Evolutionary conservation across 1,284 basidiomycete genomes (phyloP).

Genomic region (Leccinum huronense): DNA sequence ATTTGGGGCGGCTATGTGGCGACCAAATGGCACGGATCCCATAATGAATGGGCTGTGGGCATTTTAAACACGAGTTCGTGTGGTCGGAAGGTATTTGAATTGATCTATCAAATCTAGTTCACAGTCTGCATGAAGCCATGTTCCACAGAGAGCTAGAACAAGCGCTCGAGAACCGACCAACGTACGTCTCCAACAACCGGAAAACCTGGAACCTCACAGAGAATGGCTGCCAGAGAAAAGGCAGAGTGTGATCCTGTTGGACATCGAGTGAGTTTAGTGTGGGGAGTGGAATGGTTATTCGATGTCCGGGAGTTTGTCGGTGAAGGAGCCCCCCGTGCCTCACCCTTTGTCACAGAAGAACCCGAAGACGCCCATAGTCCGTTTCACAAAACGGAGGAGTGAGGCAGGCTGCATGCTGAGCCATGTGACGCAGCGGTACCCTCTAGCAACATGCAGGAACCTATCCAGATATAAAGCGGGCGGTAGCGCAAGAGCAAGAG

Average conservation of each 20-base stretch:
- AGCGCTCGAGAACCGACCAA: not conserved
- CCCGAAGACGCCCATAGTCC: not conserved
- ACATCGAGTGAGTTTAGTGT: not conserved
- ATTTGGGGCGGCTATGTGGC: not conserved
- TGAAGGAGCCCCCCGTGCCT: not conserved
- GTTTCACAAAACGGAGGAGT: not conserved
- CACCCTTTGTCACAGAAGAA: constrained; percentile 6
- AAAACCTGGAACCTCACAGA: not conserved
- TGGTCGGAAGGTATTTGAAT: not conserved
- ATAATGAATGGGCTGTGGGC: not conserved
- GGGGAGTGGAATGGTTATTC: not conserved
- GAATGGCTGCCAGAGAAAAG: not conserved
- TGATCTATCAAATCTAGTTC: not conserved
- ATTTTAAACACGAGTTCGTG: not conserved
- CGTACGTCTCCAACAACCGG: not conserved
- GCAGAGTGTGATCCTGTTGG: not conserved
- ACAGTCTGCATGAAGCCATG: not conserved
- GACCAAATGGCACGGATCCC: no score
- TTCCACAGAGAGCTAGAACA: not conserved
- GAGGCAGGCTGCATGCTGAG: constrained; percentile 2
- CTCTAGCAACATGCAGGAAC: not conserved
- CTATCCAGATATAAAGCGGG: constrained; percentile 16
- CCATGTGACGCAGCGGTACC: not conserved
- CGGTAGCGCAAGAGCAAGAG: not conserved
- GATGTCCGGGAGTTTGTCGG: not conserved